Base-by-base conservation (phyloP, 768 basidiomycete species). In the Suillus lakei region DNA sequence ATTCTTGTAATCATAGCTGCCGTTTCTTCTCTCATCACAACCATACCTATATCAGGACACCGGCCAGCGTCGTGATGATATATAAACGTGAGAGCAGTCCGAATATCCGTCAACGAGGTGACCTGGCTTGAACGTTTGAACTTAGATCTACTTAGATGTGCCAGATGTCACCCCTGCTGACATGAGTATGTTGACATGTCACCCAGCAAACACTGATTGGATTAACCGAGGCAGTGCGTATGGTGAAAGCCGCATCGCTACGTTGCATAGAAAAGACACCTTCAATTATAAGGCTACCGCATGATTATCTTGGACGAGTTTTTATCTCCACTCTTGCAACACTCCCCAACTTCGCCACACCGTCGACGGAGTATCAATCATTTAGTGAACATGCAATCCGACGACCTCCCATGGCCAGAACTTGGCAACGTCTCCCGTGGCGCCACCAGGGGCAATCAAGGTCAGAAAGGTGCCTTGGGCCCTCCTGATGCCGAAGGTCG, bases 351-450 rank as follows among this genome's bases (percentile, higher is more conserved):
- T 68, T 61, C 60, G 63, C 69, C 60, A 58, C 38, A 21, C 56
- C 26, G 38, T 58, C 2, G 23, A 39, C 56, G 38, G 56, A 58
- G 38, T 61, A 60, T 60, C 58, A 39, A 53, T 63, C 58, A 38
- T 39, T 61, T 41, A 38, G 32, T 56, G 26, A 41, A 8, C 39
- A 85, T 84, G 82, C 77, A 82, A 66, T 72, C 84, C 68, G 92
- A 93, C 81, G 91, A 93, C 82, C 84, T 93, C 62, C 91, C 91
- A 28, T 93, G 91, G 91, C 91, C 91, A 68, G 91, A 93, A 78
- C 83, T 92, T 67, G 92, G 91, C 67, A 93, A 93, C 72, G 91
- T 93, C 69, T 92, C 92, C 63, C 86, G 91, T 64, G 91, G 92
- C 56, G 92, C 92, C 30, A 93, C 92, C 59, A 79, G 92, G 74